Conservation (phyloP, 768 basidiomycete species). For the Epithele typhae region DNA sequence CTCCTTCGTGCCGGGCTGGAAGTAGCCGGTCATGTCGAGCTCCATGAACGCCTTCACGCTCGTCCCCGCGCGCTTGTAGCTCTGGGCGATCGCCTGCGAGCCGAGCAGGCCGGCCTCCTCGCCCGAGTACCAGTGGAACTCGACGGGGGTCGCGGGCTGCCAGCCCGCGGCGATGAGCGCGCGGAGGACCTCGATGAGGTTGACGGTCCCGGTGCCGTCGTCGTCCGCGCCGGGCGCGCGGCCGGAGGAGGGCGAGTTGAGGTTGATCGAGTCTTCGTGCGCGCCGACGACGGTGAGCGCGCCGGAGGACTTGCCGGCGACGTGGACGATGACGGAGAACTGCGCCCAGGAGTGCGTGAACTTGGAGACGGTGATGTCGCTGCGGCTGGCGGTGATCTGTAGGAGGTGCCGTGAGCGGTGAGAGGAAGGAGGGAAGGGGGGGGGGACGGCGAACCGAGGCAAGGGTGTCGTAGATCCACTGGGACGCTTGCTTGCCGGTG, state of each 20-base stretch:
- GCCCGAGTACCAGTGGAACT: slow-evolving; percentile 48
- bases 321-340: slow-evolving; percentile 29
- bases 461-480: slow-evolving; percentile 9
- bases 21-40: slow-evolving; percentile 37
- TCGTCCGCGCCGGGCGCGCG: slow-evolving; percentile 36
- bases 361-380: slow-evolving; percentile 23
- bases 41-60: slow-evolving; percentile 29
- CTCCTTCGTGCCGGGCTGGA: slow-evolving; percentile 8
- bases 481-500: slow-evolving; percentile 5
- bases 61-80: slow-evolving; percentile 35
- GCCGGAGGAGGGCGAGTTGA: slow-evolving; percentile 7
- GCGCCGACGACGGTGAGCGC: slow-evolving; percentile 26
- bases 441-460: not conserved
- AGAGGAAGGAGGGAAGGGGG: not conserved
- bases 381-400: slow-evolving; percentile 2
- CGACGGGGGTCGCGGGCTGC: slow-evolving; percentile 37
- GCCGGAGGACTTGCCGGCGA: slow-evolving; percentile 20
- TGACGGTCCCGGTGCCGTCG: slow-evolving; percentile 42
- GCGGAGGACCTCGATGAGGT: slow-evolving; percentile 41
- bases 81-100: slow-evolving; percentile 41
- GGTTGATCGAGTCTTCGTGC: slow-evolving; percentile 26
- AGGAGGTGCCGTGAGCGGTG: not conserved
- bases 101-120: slow-evolving; percentile 36
- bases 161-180: slow-evolving; percentile 38
- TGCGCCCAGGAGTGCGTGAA: slow-evolving; percentile 37